Conservation (phyloP, 2,329 filamentous ascomycete genomes). For the Fusarium musae region DNA sequence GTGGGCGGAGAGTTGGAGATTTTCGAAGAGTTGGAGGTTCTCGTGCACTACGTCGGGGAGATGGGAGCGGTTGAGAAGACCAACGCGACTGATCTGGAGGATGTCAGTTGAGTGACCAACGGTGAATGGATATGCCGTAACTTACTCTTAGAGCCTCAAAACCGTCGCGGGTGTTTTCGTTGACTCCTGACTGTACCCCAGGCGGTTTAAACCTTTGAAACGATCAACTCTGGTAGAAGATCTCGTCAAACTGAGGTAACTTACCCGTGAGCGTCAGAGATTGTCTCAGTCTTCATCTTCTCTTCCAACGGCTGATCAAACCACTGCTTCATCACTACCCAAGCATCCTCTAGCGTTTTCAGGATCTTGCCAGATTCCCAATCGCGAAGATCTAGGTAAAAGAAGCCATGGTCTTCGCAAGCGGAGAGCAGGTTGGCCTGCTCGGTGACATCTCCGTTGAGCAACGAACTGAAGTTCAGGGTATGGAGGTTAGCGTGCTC, state of each 20-base stretch:
- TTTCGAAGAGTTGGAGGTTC: neutral
- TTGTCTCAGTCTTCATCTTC: neutral
- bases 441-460: neutral
- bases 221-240: rapidly evolving
- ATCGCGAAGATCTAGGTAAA: neutral
- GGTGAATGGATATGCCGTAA: too few relatives aligned
- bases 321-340: neutral
- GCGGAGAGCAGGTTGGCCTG: neutral
- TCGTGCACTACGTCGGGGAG: neutral
- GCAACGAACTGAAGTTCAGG: neutral
- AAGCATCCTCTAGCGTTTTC: neutral
- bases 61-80: neutral
- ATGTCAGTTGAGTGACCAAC: neutral
- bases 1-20: neutral
- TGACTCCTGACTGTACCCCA: neutral
- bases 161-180: neutral
- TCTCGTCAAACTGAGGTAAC: rapidly evolving
- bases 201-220: neutral
- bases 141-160: neutral
- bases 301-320: neutral
- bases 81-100: neutral
- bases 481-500: neutral
- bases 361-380: neutral
- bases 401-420: neutral
- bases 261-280: neutral